Evolutionary conservation across 2,329 filamentous ascomycete species (phyloP).

Genomic region (Talaromyces marneffei): DNA sequence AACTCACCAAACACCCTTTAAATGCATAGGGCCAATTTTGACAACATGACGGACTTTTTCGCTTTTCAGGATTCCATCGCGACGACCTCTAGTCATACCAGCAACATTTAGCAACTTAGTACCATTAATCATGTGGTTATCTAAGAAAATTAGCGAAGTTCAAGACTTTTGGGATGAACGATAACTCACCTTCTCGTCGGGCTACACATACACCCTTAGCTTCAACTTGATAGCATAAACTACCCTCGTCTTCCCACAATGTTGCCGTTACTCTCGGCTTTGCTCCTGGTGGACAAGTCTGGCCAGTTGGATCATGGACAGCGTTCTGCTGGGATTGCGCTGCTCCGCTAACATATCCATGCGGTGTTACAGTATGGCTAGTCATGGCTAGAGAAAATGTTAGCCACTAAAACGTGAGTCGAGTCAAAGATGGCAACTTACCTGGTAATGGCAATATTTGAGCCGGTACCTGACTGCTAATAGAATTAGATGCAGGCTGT

Average conservation of each 20-base stretch:
- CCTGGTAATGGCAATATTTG: constrained; percentile 64
- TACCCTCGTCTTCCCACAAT: constrained; percentile 96
- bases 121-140: constrained; percentile 99
- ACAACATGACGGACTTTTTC: constrained; percentile 96
- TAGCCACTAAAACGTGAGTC: background rate
- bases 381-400: constrained; percentile 35
- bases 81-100: constrained; percentile 91
- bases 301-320: constrained; percentile 77
- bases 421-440: constrained; percentile 21
- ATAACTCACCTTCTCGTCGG: constrained; percentile 70
- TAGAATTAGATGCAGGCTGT: constrained; percentile 63
- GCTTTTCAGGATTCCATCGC: constrained; percentile 95
- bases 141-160: constrained; percentile 41
- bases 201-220: constrained; percentile 94
- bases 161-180: background rate
- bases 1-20: constrained; percentile 92
- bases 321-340: constrained; percentile 42
- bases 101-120: constrained; percentile 96
- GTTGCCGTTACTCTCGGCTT: constrained; percentile 96
- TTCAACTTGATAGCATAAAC: constrained; percentile 95
- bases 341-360: constrained; percentile 36
- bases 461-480: constrained; percentile 61
- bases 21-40: constrained; percentile 97
- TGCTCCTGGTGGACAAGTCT: constrained; percentile 86
- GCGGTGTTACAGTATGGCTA: constrained; percentile 29